These are phyloP conservation scores for Aspergillus bombycis DNA, from an alignment of 2,329 filamentous ascomycete species.

Conservation along the genomic window DNA sequence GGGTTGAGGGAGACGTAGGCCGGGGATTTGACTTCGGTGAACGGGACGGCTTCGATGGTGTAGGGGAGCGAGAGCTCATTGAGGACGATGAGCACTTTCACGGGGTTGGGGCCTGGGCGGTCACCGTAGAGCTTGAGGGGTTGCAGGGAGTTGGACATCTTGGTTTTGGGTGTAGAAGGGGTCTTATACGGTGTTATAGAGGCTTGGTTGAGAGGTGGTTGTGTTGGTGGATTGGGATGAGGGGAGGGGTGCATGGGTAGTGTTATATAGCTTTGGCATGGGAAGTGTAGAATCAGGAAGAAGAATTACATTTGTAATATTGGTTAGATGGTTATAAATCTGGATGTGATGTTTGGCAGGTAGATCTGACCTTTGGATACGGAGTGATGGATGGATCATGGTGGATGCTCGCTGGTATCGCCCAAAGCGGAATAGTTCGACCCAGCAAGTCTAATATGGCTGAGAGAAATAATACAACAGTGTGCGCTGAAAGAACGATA, in stretches of 20 bases:
- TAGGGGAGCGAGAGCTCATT: slow-evolving; percentile 34
- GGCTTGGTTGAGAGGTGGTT: not conserved
- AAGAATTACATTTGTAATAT: not conserved
- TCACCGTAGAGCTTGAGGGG: not conserved
- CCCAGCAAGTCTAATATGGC: no score
- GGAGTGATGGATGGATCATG: no score
- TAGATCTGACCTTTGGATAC: no score
- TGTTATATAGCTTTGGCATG: not conserved
- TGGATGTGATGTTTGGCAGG: not conserved
- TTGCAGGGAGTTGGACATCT: not conserved
- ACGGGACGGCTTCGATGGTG: slow-evolving; percentile 38
- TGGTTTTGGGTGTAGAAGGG: not conserved
- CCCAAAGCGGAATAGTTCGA: not conserved
- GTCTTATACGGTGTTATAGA: not conserved
- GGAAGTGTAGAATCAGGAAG: not conserved
- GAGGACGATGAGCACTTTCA: slow-evolving; percentile 50
- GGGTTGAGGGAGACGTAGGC: slow-evolving; percentile 38
- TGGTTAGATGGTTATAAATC: not conserved
- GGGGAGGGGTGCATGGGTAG: no score
- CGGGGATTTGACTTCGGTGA: slow-evolving; percentile 46
- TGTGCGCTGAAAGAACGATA: not conserved
- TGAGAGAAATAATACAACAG: not conserved
- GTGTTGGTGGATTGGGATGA: not conserved
- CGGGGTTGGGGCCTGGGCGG: slow-evolving; percentile 6
- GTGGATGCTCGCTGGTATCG: not conserved